These are phyloP conservation scores for Viridothelium virens DNA, from an alignment of 495 filamentous ascomycete species.

Conservation along the genomic window DNA sequence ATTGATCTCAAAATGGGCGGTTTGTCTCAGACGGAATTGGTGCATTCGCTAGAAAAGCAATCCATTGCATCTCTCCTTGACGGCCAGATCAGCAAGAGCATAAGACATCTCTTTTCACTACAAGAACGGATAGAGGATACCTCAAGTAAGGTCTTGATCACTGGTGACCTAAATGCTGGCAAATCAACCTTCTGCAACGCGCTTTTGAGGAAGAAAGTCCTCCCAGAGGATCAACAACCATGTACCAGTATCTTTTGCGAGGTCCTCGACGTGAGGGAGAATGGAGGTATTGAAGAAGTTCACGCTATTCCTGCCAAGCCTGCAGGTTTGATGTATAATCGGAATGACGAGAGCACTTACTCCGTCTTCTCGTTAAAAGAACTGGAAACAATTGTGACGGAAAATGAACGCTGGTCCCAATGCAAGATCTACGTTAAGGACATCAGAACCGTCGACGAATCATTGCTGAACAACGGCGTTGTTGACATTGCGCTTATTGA, in stretches of 20 bases:
- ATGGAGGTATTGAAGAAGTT: constrained; percentile 84
- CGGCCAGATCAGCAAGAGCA: constrained; percentile 84
- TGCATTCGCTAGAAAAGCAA: constrained; percentile 90
- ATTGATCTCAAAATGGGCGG: constrained; percentile 85
- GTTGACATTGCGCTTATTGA: constrained; percentile 98
- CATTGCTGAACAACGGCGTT: constrained; percentile 90
- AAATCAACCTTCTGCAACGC: constrained; percentile 99
- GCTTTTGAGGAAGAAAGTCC: constrained; percentile 77
- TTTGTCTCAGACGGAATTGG: constrained; percentile 77
- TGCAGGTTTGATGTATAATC: constrained; percentile 63
- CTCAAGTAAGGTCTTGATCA: constrained; percentile 95
- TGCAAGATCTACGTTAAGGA: constrained; percentile 97
- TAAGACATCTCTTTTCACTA: constrained; percentile 78
- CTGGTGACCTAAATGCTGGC: constrained; percentile 92
- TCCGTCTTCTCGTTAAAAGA: constrained; percentile 69
- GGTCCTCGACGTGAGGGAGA: constrained; percentile 85
- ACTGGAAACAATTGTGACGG: constrained; percentile 80
- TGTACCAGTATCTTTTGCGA: constrained; percentile 99
- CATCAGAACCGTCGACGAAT: constrained; percentile 82
- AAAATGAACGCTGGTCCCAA: constrained; percentile 79
- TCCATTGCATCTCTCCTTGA: constrained; percentile 86
- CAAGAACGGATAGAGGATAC: constrained; percentile 95
- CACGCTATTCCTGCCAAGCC: constrained; percentile 71
- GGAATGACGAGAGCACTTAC: constrained; percentile 89
- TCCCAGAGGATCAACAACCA: constrained; percentile 97